These are phyloP conservation scores for Hypoxylon sp. DNA, from an alignment of 2,329 filamentous ascomycete species.

Conservation along the genomic window DNA sequence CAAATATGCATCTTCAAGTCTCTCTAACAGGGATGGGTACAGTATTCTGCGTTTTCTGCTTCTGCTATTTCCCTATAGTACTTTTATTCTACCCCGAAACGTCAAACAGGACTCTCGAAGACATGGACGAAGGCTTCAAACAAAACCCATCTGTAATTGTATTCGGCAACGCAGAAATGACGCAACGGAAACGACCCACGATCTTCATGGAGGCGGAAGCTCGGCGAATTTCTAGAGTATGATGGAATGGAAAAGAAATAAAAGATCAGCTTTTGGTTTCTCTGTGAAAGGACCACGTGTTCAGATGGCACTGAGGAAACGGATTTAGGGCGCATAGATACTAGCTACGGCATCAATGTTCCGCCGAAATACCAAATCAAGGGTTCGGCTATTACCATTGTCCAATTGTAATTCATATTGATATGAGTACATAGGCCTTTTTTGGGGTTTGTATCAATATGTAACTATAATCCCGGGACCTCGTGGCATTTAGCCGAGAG, in stretches of 20 bases:
- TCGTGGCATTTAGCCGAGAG: slow-evolving; percentile 41
- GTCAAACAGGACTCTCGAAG: slow-evolving; percentile 66
- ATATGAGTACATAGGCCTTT: slow-evolving; percentile 15
- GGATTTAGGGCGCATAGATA: background rate
- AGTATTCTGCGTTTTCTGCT: slow-evolving; percentile 51
- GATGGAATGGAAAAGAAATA: background rate
- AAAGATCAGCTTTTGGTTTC: background rate
- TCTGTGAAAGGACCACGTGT: background rate
- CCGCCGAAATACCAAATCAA: slow-evolving; percentile 1
- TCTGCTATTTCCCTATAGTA: slow-evolving; percentile 56
- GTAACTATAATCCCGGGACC: background rate
- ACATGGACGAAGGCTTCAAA: slow-evolving; percentile 54
- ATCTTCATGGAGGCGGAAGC: slow-evolving; percentile 43
- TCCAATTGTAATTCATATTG: slow-evolving; percentile 24
- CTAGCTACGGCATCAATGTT: background rate
- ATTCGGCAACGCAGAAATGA: slow-evolving; percentile 44
- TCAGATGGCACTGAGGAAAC: background rate
- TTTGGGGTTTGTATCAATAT: background rate
- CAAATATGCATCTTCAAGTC: too few species aligned
- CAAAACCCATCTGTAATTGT: slow-evolving; percentile 47
- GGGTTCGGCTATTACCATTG: slow-evolving; percentile 27
- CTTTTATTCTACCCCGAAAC: slow-evolving; percentile 64
- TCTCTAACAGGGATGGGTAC: slow-evolving; percentile 6
- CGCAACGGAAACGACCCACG: slow-evolving; percentile 39
- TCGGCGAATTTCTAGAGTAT: slow-evolving; percentile 36